These are phyloP conservation scores for Ophiostoma populinum DNA, from an alignment of 2,329 filamentous ascomycete genomes.

Conservation along the genomic window DNA sequence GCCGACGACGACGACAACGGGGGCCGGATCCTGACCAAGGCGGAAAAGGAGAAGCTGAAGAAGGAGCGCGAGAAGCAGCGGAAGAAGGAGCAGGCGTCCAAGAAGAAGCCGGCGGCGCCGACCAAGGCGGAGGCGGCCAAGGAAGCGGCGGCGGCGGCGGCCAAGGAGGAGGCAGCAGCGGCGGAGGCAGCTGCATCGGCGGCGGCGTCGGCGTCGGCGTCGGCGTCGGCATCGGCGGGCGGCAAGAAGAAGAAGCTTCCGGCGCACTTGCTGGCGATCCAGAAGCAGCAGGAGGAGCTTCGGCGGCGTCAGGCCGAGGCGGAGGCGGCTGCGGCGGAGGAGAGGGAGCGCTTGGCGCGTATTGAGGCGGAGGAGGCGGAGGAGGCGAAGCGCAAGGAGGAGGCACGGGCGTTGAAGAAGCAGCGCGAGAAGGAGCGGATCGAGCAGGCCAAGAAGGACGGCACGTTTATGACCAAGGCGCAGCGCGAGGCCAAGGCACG, in stretches of 20 bases:
- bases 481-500: conserved; percentile 68
- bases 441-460: conserved; percentile 74
- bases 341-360: conserved; percentile 47
- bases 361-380: conserved; percentile 47
- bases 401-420: conserved; percentile 62
- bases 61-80: conserved; percentile 97
- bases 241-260: conserved; percentile 81
- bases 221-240: conserved; percentile 35
- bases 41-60: conserved; percentile 95
- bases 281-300: conserved; percentile 73
- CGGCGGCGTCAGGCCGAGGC: conserved; percentile 45
- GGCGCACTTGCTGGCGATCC: conserved; percentile 51
- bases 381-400: conserved; percentile 51
- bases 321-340: conserved; percentile 40
- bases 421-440: conserved; percentile 75
- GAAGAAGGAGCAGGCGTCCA: conserved; percentile 92
- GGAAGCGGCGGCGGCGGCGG: conserved; percentile 19
- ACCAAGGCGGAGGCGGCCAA: conserved; percentile 14
- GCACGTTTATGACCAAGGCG: conserved; percentile 72
- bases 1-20: conserved; percentile 35
- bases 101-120: conserved; percentile 53
- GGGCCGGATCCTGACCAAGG: conserved; percentile 77
- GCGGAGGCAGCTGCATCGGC: conserved; percentile 11
- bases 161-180: conserved; percentile 22
- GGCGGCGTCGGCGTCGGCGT: conserved; percentile 26